phyloP scores from a whole-genome alignment of 2,329 filamentous ascomycete genomes.

The Rhexocercosporidium sp. region DNA sequence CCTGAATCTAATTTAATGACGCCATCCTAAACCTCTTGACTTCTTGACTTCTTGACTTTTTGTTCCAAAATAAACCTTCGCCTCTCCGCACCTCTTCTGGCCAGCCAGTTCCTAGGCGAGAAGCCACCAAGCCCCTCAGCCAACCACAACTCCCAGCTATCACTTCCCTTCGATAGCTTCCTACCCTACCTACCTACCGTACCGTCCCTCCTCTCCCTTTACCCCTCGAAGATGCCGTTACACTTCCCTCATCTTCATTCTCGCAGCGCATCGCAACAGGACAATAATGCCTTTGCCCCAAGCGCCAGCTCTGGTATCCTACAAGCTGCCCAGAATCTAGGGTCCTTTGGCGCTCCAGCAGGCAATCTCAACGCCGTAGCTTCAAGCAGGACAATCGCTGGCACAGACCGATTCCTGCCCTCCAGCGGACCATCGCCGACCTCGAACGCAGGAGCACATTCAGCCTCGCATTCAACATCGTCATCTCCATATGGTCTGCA shows the following conservation, averaged over 20 bases:
- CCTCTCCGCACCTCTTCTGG: neutral
- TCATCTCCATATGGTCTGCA: constrained; percentile 27
- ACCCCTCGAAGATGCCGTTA: constrained; percentile 10
- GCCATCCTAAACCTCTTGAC: too few species aligned
- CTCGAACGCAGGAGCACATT: constrained; percentile 1
- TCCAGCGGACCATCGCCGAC: constrained; percentile 12
- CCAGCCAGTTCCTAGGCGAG: neutral
- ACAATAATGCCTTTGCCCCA: constrained; percentile 21
- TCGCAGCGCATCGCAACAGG: constrained; percentile 10
- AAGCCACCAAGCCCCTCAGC: constrained; percentile 2
- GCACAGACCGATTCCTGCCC: constrained; percentile 7
- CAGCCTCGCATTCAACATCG: neutral
- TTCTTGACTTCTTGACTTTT: neutral
- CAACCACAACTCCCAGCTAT: constrained; percentile 4
- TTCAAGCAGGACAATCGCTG: constrained; percentile 9
- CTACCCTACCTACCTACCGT: neutral
- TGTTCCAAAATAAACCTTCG: neutral
- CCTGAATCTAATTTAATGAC: too few species aligned
- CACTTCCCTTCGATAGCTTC: constrained; percentile 6
- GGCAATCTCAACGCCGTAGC: constrained; percentile 21
- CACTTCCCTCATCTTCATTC: constrained; percentile 11
- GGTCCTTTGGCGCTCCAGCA: constrained; percentile 21
- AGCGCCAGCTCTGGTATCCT: constrained; percentile 19
- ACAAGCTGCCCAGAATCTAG: constrained; percentile 22
- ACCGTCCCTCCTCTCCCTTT: neutral